Percentiles rank a stretch among this genome's conserved stretches.
Evolutionary conservation across 2,329 filamentous ascomycete genomes (phyloP).

Genomic region (Fusarium annulatum): DNA sequence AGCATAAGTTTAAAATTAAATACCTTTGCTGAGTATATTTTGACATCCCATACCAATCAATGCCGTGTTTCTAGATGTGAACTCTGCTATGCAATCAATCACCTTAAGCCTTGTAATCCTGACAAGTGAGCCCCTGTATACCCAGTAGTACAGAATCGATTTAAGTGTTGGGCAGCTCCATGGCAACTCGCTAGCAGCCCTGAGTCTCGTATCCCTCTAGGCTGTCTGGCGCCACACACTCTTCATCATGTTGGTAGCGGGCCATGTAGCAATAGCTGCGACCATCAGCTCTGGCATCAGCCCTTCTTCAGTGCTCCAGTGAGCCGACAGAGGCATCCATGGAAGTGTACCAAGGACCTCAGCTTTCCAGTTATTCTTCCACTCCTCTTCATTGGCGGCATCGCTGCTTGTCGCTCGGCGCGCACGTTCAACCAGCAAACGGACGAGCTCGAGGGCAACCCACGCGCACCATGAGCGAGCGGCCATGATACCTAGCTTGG

Average conservation of each 20-base stretch:
- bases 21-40: not conserved
- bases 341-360: constrained; percentile 76
- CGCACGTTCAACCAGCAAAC: constrained; percentile 64
- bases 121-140: not conserved
- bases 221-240: constrained; percentile 58
- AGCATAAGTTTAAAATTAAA: not conserved
- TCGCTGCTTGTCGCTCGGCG: constrained; percentile 52
- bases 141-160: not conserved
- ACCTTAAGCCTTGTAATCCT: not conserved
- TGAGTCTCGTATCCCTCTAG: not conserved
- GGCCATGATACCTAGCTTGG: constrained; percentile 75
- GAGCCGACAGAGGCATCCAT: constrained; percentile 84
- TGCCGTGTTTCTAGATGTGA: constrained; percentile 15
- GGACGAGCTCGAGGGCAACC: constrained; percentile 78
- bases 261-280: constrained; percentile 57
- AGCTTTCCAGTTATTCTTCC: constrained; percentile 68
- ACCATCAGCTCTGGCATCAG: constrained; percentile 56
- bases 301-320: constrained; percentile 81
- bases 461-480: constrained; percentile 83
- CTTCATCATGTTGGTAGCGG: constrained; percentile 58
- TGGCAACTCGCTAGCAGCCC: not conserved
- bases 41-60: constrained; percentile 5
- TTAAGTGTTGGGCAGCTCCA: not conserved
- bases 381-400: constrained; percentile 52
- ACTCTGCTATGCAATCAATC: not conserved